Percentiles rank a stretch among this genome's conserved stretches.
Evolutionary conservation across 257 asterid genomes (phyloP).

Genomic region (Primulina eburnea): DNA sequence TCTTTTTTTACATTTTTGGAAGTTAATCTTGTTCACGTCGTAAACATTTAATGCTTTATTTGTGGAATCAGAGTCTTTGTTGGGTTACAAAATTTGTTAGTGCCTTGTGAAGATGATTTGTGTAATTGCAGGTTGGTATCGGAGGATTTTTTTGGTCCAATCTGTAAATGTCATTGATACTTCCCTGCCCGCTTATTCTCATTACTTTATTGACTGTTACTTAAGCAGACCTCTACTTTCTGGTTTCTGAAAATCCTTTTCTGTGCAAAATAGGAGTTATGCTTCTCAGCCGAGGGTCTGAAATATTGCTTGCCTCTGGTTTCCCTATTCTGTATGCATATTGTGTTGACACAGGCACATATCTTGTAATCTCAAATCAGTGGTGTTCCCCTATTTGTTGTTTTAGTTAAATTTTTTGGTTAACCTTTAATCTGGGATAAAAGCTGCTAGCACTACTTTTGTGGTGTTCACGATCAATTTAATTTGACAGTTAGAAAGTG

Average conservation of each 20-base stretch:
- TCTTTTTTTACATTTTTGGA: not conserved
- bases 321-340: not conserved
- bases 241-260: not conserved
- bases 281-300: not conserved
- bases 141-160: too few species aligned
- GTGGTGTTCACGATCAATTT: slow-evolving; percentile 23
- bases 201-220: not conserved
- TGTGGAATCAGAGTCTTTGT: not conserved
- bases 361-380: not conserved
- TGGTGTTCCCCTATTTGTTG: not conserved
- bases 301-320: not conserved
- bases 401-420: not conserved
- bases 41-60: not conserved
- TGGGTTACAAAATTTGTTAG: not conserved
- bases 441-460: slow-evolving; percentile 8
- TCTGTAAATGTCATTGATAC: not conserved
- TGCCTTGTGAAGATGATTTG: not conserved
- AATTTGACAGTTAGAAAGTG: slow-evolving; percentile 31
- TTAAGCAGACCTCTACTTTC: not conserved
- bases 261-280: not conserved
- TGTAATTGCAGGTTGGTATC: not conserved
- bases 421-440: not conserved
- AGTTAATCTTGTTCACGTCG: not conserved
- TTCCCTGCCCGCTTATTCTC: not conserved
- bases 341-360: too few species aligned